A percentile compares a stretch with the other conserved stretches of the same genome.
Conservation (phyloP, 768 basidiomycete species). For the Boletales sp. region DNA sequence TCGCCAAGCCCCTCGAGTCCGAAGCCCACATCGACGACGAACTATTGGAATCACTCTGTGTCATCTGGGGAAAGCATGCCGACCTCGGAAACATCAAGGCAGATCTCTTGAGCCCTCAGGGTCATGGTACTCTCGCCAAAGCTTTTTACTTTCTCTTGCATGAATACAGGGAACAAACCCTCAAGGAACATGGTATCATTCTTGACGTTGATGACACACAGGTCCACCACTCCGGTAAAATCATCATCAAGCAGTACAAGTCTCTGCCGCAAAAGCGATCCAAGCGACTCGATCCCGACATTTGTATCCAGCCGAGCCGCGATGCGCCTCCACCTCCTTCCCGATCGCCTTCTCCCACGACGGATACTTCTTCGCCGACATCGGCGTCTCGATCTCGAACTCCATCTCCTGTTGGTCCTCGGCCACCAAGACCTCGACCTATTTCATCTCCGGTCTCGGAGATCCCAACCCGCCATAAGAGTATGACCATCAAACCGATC, state of each 20-base stretch:
- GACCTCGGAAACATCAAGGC: conserved; percentile 54
- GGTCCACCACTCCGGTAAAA: conserved; percentile 19
- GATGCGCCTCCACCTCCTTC: conserved; percentile 28
- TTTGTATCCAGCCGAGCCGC: conserved; percentile 10
- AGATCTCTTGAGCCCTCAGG: conserved; percentile 68
- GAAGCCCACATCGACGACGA: conserved; percentile 71
- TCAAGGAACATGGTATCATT: conserved; percentile 52
- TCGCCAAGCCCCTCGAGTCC: conserved; percentile 69
- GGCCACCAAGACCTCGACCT: conserved; percentile 33
- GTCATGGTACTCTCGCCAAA: conserved; percentile 73
- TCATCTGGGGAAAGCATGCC: conserved; percentile 80
- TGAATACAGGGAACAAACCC: conserved; percentile 65
- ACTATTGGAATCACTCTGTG: conserved; percentile 70
- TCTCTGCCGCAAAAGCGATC: conserved; percentile 36
- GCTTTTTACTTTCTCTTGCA: conserved; percentile 85
- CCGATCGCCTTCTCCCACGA: conserved; percentile 27
- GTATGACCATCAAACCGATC: conserved; percentile 26
- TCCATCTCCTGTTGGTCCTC: conserved; percentile 50
- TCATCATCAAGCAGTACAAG: conserved; percentile 41
- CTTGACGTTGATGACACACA: conserved; percentile 29
- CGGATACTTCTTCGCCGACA: conserved; percentile 12
- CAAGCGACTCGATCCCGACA: conserved; percentile 12
- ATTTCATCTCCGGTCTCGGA: conserved; percentile 27
- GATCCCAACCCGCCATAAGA: conserved; percentile 29
- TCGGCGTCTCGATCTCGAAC: conserved; percentile 39